Conservation (phyloP, 1,139 yeast species). For the Nadsonia commutata region DNA sequence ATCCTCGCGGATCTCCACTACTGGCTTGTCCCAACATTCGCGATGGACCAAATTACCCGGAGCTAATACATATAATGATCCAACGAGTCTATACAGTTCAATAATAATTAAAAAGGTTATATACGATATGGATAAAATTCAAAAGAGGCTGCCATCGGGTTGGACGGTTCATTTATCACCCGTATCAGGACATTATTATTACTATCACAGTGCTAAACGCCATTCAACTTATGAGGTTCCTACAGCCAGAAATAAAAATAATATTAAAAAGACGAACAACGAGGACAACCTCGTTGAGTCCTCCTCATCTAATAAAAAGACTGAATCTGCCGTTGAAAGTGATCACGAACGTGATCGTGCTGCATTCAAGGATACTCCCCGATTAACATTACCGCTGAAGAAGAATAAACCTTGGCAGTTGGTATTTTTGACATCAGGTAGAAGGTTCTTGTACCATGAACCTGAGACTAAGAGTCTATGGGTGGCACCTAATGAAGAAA, state of each 20-base stretch:
- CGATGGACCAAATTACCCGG: background rate
- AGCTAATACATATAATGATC: too few species aligned
- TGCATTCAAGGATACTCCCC: conserved; percentile 13
- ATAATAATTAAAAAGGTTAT: background rate
- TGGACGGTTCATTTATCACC: conserved; percentile 23
- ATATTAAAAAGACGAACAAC: too few species aligned
- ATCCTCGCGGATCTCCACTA: background rate
- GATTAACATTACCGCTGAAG: conserved; percentile 11
- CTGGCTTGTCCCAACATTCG: background rate
- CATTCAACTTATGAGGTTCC: too few species aligned
- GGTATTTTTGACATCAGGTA: conserved; percentile 30
- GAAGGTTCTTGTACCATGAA: conserved; percentile 30
- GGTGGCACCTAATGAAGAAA: conserved; percentile 25
- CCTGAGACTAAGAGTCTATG: conserved; percentile 23
- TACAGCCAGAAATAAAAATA: too few species aligned
- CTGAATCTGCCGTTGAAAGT: too few species aligned
- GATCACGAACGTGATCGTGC: too few species aligned
- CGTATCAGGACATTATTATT: conserved; percentile 19
- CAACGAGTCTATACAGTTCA: too few species aligned
- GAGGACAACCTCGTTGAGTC: too few species aligned
- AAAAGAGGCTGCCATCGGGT: conserved; percentile 13
- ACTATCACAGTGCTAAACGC: conserved; percentile 18
- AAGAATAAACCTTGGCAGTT: conserved; percentile 26
- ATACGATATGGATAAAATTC: background rate
- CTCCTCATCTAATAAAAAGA: too few species aligned